phyloP scores from a whole-genome alignment of 2,329 filamentous ascomycete genomes.

The Dichotomopilus funicola region DNA sequence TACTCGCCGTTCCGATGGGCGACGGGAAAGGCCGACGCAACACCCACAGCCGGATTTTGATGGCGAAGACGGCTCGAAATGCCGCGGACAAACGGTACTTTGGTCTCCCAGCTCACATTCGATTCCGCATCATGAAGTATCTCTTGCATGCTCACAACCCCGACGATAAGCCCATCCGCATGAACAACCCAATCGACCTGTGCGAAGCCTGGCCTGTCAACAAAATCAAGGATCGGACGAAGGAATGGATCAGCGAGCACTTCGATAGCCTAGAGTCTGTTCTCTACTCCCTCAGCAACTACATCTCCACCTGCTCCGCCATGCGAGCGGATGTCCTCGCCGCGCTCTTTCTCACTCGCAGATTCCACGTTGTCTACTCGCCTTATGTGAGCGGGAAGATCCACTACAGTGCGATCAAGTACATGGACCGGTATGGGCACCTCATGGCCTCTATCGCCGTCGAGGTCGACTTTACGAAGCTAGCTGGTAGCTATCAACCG shows the following conservation, averaged over 20 bases:
- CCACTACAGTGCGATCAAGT: conserved; percentile 32
- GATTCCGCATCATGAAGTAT: conserved; percentile 21
- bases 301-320: conserved; percentile 29
- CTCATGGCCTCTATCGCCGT: conserved; percentile 34
- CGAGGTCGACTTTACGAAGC: conserved; percentile 36
- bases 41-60: no score
- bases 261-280: conserved; percentile 28
- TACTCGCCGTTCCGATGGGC: no score
- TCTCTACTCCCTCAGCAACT: conserved; percentile 23
- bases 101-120: conserved; percentile 19
- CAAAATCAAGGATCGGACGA: conserved; percentile 5
- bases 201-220: conserved; percentile 30
- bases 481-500: conserved; percentile 15
- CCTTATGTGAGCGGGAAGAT: conserved; percentile 30
- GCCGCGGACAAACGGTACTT: conserved; percentile 19
- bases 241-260: conserved; percentile 23
- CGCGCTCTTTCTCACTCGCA: conserved; percentile 29
- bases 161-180: conserved; percentile 20
- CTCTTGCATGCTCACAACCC: conserved; percentile 15
- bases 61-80: neutral
- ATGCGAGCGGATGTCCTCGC: conserved; percentile 35
- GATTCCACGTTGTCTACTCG: conserved; percentile 35
- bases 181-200: conserved; percentile 30
- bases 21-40: no score
- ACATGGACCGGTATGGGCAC: conserved; percentile 31